phyloP scores from a whole-genome alignment of 2,329 filamentous ascomycete species.

The Cordyceps cicadae region DNA sequence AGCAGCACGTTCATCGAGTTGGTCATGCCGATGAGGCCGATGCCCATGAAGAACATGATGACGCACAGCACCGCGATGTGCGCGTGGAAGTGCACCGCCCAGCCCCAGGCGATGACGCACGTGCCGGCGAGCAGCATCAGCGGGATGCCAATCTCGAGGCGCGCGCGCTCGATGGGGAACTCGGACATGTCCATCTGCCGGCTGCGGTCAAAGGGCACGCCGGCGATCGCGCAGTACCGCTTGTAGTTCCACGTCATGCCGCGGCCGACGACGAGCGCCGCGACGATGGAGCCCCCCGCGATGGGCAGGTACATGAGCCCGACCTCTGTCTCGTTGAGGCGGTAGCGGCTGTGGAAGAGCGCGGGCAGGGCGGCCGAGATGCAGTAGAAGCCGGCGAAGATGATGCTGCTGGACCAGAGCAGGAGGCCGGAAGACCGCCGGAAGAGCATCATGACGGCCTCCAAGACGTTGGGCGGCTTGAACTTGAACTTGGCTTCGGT shows the following conservation, averaged over 20 bases:
- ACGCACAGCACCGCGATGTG: constrained; percentile 39
- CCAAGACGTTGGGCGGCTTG: constrained; percentile 33
- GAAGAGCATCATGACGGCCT: constrained; percentile 31
- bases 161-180: constrained; percentile 45
- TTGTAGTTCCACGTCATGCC: constrained; percentile 61
- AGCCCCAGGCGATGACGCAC: constrained; percentile 42
- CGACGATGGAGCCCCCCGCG: constrained; percentile 39
- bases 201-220: constrained; percentile 44
- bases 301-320: constrained; percentile 47
- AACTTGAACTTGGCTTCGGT: constrained; percentile 23
- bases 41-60: constrained; percentile 37
- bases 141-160: constrained; percentile 41
- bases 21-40: constrained; percentile 45
- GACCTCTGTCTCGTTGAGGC: constrained; percentile 46
- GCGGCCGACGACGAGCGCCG: constrained; percentile 40
- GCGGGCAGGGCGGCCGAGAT: constrained; percentile 37
- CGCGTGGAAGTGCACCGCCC: constrained; percentile 36
- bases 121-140: constrained; percentile 42
- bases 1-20: constrained; percentile 45
- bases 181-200: constrained; percentile 39
- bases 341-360: constrained; percentile 44
- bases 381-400: constrained; percentile 44
- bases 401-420: constrained; percentile 34
- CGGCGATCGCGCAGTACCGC: constrained; percentile 46
- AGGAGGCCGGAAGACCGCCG: constrained; percentile 37